Percentiles rank a stretch among this genome's conserved stretches.
phyloP scores from a whole-genome alignment of 345 rosid genomes.

The Salix udensis region DNA sequence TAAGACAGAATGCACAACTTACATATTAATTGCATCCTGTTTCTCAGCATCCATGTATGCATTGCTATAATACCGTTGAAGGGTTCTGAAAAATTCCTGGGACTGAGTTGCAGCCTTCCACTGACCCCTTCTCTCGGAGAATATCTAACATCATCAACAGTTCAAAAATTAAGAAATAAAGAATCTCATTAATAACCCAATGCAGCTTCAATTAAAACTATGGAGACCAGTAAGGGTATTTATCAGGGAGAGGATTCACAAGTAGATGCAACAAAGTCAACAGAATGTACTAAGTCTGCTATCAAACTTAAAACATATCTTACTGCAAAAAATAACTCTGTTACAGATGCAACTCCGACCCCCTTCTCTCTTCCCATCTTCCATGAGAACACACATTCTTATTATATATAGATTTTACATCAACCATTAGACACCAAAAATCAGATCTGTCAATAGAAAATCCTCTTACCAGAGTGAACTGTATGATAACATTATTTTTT shows the following conservation, averaged over 20 bases:
- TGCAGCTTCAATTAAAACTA: background rate
- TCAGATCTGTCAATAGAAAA: background rate
- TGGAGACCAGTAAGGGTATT: background rate
- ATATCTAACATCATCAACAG: slow-evolving; percentile 54
- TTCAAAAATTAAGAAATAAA: slow-evolving; percentile 9
- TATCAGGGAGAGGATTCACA: background rate
- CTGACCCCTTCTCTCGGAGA: slow-evolving; percentile 89
- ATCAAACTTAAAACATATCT: background rate
- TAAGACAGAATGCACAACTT: slow-evolving; percentile 26
- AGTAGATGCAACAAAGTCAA: background rate
- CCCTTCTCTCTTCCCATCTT: background rate
- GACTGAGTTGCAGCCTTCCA: slow-evolving; percentile 99
- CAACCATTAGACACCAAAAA: background rate
- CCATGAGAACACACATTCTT: background rate
- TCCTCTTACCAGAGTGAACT: background rate
- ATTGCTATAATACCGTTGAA: slow-evolving; percentile 91
- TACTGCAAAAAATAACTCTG: background rate
- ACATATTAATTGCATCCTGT: slow-evolving; percentile 93
- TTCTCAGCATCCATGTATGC: slow-evolving; percentile 94
- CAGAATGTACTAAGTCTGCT: background rate
- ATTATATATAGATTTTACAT: background rate
- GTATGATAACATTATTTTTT: background rate
- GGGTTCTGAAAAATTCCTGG: slow-evolving; percentile 94
- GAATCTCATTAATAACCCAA: background rate
- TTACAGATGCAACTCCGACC: background rate